Evolutionary conservation across 257 asterid genomes (phyloP).

Genomic region (Echites panduratus): DNA sequence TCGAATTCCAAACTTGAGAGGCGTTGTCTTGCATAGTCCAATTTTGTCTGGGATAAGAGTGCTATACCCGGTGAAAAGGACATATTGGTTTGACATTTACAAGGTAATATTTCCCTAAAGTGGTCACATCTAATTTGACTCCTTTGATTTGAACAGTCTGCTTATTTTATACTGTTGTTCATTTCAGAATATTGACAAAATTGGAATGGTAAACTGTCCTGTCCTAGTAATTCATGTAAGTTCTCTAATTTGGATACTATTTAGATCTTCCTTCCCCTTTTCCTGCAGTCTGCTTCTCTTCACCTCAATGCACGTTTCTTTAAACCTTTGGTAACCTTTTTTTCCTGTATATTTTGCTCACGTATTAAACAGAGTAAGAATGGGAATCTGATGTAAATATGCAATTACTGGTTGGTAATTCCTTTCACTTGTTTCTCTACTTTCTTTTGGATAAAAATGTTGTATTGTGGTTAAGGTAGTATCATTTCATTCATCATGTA

Average conservation of each 20-base stretch:
- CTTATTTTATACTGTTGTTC: constrained; percentile 24
- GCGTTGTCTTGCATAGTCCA: constrained; percentile 95
- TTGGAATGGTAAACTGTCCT: constrained; percentile 74
- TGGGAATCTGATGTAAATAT: too few species aligned
- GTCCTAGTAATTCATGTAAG: constrained; percentile 98
- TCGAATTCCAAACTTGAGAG: constrained; percentile 78
- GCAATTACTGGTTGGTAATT: too few species aligned
- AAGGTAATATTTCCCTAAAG: constrained; percentile 46
- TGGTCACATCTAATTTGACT: constrained; percentile 12
- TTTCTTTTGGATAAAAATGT: too few species aligned
- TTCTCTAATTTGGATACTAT: constrained; percentile 13
- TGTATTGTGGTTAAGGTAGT: too few species aligned
- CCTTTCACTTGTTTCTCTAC: too few species aligned
- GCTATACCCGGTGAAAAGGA: constrained; percentile 85
- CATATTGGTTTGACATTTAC: constrained; percentile 97
- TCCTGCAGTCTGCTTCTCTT: too few species aligned
- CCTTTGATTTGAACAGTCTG: constrained; percentile 8
- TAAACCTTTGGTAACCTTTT: too few species aligned
- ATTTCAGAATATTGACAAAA: constrained; percentile 94
- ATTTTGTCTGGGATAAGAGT: constrained; percentile 95
- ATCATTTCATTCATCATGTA: too few species aligned
- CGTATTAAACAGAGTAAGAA: too few species aligned
- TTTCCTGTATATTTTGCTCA: too few species aligned
- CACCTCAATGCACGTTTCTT: too few species aligned
- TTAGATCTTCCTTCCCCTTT: not conserved